Base-by-base conservation (phyloP, 176 grass and related monocot species). In the Cocos nucifera region DNA sequence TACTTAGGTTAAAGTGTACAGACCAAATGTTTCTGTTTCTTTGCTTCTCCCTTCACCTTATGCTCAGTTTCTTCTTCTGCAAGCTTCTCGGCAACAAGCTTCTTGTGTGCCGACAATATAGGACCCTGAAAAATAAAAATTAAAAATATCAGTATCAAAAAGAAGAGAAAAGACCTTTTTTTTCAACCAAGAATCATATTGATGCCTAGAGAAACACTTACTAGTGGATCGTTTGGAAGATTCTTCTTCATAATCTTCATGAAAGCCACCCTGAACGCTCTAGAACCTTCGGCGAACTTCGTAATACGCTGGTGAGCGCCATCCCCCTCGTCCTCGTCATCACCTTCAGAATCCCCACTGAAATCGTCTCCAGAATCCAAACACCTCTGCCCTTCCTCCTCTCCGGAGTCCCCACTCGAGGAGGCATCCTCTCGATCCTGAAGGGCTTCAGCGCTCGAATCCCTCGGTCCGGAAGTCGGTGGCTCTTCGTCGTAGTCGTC, bases 211-310 rank as follows among this genome's bases (percentile, higher is more conserved):
- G 51, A 17, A 22, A 28, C 2, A 54, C 73, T 60, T 69, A 89
- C 85, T 82, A 98, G 67, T 26, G 93, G 79, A 62, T 98, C 79
- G 19, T 90, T 77, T 12, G 78, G 49, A 26, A 91, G 53, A 52
- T 83, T 85, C 59, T 75, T 88, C 35, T 76, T 53, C 87, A 98
- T 98, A 64, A 98, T 98, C 76, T 92, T 98, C 20, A 56, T 22
- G 61, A 92, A 98, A 39, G 93, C 81, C n/a, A 83, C 71, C n/a
- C 69, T 79, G 65, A 98, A 98, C 17, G 87, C 84, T 49, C 84
- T 83, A 77, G 84, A 98, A 0, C 93, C 93, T 48, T 89, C 62
- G 57, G 83, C 67, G 76, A 98, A 86, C 76, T 58, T 98, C 0
- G 79, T 92, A n/a, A 85, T 39, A 16, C 35, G 51, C 32, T 51